phyloP scores from a whole-genome alignment of 2,329 filamentous ascomycete species.

The Sodiomyces alkalinus region DNA sequence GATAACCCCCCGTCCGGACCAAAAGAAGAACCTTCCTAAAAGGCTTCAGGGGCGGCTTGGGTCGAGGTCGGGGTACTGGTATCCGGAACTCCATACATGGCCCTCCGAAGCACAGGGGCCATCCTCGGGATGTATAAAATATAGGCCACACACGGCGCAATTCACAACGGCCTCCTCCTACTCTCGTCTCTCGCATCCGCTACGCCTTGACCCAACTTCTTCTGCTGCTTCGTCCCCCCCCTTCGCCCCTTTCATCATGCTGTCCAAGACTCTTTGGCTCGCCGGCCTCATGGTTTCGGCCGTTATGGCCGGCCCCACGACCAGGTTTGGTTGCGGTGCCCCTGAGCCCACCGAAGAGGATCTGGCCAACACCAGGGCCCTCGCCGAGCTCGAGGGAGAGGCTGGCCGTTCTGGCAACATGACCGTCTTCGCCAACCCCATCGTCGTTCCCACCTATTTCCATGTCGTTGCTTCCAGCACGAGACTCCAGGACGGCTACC shows the following conservation, averaged over 20 bases:
- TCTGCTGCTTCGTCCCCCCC: too few relatives aligned
- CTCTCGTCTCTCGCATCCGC: too few relatives aligned
- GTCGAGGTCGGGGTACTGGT: too few relatives aligned
- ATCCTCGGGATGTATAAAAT: too few relatives aligned
- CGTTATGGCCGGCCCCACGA: neutral
- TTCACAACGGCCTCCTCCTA: too few relatives aligned
- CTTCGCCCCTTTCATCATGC: slow-evolving; percentile 1
- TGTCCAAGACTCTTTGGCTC: slow-evolving; percentile 1
- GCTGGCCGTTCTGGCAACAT: neutral
- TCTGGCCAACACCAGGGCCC: neutral
- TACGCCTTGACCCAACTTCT: too few relatives aligned
- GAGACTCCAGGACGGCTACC: slow-evolving; percentile 15
- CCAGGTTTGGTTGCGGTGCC: neutral
- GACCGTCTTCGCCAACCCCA: neutral
- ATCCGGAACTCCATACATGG: too few relatives aligned
- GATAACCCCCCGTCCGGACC: too few relatives aligned
- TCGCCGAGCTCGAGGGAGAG: slow-evolving; percentile 1
- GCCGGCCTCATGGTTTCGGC: slow-evolving; percentile 1
- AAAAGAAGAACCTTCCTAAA: too few relatives aligned
- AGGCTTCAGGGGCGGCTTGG: too few relatives aligned
- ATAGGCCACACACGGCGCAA: too few relatives aligned
- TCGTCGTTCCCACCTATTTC: slow-evolving; percentile 11
- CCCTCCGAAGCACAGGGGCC: too few relatives aligned
- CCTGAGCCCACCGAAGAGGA: slow-evolving; percentile 1
- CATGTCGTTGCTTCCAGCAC: slow-evolving; percentile 16